Conservation (phyloP, 306 rosid species). For the Astragalus glycyphyllos region DNA sequence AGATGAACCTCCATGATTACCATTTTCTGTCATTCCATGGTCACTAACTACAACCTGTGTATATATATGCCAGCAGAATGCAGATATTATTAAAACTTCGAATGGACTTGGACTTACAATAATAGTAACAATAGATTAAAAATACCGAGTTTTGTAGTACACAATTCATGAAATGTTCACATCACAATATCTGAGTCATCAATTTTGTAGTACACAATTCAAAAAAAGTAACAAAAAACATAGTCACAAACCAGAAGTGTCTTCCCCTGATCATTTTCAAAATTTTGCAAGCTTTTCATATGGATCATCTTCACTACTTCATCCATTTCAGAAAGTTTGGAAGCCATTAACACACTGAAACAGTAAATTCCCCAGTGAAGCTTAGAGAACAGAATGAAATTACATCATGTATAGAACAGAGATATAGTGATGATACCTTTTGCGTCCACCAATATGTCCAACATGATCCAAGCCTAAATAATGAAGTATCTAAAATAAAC, state of each 20-base stretch:
- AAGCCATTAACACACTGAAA: constrained; percentile 82
- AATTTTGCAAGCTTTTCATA: constrained; percentile 51
- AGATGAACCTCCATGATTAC: constrained; percentile 96
- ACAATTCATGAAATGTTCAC: constrained; percentile 8
- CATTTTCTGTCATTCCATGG: constrained; percentile 96
- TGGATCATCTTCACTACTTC: constrained; percentile 86
- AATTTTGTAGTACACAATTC: constrained; percentile 27
- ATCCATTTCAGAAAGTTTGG: constrained; percentile 95
- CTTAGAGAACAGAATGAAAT: constrained; percentile 39
- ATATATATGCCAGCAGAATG: neutral
- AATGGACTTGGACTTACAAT: constrained; percentile 22
- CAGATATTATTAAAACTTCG: constrained; percentile 28
- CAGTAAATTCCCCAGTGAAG: constrained; percentile 42
- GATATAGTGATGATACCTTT: constrained; percentile 58
- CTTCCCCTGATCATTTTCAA: constrained; percentile 55
- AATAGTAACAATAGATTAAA: constrained; percentile 24
- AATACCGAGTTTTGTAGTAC: too few relatives aligned
- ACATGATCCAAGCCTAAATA: constrained; percentile 97
- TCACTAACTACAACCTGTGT: constrained; percentile 83
- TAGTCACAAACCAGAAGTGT: constrained; percentile 85
- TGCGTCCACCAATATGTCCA: constrained; percentile 96
- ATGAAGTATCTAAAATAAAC: constrained; percentile 90
- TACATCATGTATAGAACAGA: constrained; percentile 39
- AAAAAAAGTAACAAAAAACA: constrained; percentile 26
- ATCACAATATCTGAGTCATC: constrained; percentile 30